Base-by-base conservation (phyloP, 805 yeast genomes). In the Schizosaccharomyces octosporus region DNA sequence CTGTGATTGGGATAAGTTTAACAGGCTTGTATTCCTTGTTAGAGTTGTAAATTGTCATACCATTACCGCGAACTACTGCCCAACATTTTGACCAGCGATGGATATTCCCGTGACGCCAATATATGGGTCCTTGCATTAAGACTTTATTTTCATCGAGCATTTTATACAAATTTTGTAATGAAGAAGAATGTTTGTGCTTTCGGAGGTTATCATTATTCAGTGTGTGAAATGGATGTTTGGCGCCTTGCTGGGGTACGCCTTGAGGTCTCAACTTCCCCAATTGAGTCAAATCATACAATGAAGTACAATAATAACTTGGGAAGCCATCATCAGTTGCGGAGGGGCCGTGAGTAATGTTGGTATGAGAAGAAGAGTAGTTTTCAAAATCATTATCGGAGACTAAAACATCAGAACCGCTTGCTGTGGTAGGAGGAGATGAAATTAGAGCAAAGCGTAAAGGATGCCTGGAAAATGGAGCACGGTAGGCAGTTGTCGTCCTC, bases 11-110 rank as follows among this genome's bases (percentile, higher is more conserved):
- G 17, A 78, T 68, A 61, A 68, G 63, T 64, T 75, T 74, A 63
- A 67, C 62, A 2, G 74, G 71, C 39, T 61, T 55, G 27, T 65
- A 64, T 64, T 68, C 64, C 41, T 64, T 57, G 5, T 63, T 63
- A 32, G 67, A 64, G 65, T 76, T 77, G 72, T 74, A 76, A 63
- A 78, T 72, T 60, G 72, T 67, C 41, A 79, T 62, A 31, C 70
- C 67, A 32, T 68, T 69, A 64, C 73, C 75, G 17, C 80, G 78
- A 24, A 79, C 66, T 1, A 75, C 71, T 15, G 77, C 69, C 65
- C 74, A 75, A 64, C 73, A 73, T 62, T 68, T 67, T 61, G 72
- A 73, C 81, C 82, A 79, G 64, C 78, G 80, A 65, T 74, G 76
- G 66, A 73, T 74, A 13, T 75, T 67, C 60, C 73, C 74, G 62